A percentile compares a stretch with the other conserved stretches of the same genome.
Conservation (phyloP, 768 basidiomycete genomes). For the Leucosporidium scottii region DNA sequence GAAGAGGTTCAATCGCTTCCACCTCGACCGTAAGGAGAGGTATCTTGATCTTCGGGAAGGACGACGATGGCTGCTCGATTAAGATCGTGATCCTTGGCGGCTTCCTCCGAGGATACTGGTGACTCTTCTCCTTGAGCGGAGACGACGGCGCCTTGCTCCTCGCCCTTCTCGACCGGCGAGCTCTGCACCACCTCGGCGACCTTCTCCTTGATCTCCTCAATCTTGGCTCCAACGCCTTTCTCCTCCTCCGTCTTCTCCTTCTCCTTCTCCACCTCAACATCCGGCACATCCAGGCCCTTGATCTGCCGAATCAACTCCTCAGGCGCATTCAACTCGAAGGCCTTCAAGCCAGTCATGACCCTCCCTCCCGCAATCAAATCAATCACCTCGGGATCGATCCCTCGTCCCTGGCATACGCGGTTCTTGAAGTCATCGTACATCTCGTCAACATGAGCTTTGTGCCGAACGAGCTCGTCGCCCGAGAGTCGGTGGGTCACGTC, state of each 20-base stretch:
- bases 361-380: slow-evolving; percentile 37
- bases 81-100: no score
- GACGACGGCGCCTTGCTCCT: neutral
- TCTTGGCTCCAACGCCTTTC: neutral
- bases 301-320: slow-evolving; percentile 14
- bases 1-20: no score
- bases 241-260: slow-evolving; percentile 1
- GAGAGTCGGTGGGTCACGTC: slow-evolving; percentile 29
- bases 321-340: slow-evolving; percentile 32
- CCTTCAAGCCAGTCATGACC: slow-evolving; percentile 34
- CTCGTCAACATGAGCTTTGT: slow-evolving; percentile 31
- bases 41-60: slow-evolving; percentile 22
- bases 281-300: slow-evolving; percentile 15
- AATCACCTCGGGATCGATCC: slow-evolving; percentile 31
- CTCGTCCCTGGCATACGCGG: slow-evolving; percentile 32
- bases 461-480: slow-evolving; percentile 21
- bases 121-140: neutral
- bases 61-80: neutral
- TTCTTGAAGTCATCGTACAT: slow-evolving; percentile 37
- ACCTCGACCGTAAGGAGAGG: slow-evolving; percentile 24
- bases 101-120: no score
- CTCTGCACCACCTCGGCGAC: neutral
- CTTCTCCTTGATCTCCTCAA: neutral
- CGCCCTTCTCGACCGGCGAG: neutral
- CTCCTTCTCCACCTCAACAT: no score